Conservation (phyloP, 352 stramenopile genomes). For the Phytophthora fragariaefolia region DNA sequence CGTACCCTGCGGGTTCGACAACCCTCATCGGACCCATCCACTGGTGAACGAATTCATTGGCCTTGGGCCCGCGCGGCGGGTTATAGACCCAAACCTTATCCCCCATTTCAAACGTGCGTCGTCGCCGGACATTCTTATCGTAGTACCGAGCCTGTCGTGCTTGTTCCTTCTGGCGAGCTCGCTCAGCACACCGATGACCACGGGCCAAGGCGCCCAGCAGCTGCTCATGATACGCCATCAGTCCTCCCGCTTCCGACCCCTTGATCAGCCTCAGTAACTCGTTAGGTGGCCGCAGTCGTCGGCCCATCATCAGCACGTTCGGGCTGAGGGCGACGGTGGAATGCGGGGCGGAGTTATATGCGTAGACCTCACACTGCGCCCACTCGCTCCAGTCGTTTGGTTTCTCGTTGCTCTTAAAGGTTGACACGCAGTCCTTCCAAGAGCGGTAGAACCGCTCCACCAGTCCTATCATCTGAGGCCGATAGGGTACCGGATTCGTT, state of each 20-base stretch:
- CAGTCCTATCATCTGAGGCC: background rate
- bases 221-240: background rate
- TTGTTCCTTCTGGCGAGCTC: background rate
- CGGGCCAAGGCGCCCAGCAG: background rate
- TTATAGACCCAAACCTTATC: conserved; percentile 3
- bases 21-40: background rate
- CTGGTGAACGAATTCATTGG: conserved; percentile 9
- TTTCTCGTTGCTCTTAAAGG: background rate
- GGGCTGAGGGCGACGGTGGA: background rate
- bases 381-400: background rate
- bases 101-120: background rate
- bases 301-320: conserved; percentile 5
- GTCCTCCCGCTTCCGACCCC: background rate
- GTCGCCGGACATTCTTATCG: too few species aligned
- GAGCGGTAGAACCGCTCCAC: conserved; percentile 8
- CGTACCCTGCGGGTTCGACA: conserved; percentile 1
- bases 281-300: too few species aligned
- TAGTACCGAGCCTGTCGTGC: conserved; percentile 7
- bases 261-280: background rate
- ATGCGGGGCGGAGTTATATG: background rate
- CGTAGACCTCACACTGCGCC: background rate
- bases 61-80: background rate
- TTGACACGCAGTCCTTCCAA: conserved; percentile 7
- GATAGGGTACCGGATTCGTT: conserved; percentile 4
- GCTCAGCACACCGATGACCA: background rate